Base-by-base conservation (phyloP, 2,329 filamentous ascomycete genomes). In the Stagonosporopsis cucurbitacearum region DNA sequence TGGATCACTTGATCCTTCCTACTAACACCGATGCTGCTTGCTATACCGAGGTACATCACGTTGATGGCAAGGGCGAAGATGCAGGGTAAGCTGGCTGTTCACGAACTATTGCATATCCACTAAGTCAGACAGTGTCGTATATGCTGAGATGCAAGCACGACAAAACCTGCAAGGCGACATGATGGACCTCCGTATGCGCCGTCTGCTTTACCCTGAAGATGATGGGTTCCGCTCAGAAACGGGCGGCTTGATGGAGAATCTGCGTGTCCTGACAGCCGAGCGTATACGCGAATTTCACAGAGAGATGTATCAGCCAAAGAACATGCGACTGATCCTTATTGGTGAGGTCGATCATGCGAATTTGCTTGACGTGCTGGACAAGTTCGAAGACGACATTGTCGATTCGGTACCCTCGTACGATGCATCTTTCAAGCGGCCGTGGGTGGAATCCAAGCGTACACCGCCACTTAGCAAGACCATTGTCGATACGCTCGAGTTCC, bases 221-320 rank as follows among this genome's bases (percentile, higher is more conserved):
- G 87, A 96, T 51, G 95, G 95, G 2, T 99, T 97, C 72, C 88
- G 94, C 55, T 98, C 97, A 66, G 95, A 99, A 77, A 99, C 95
- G n/a, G 95, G 95, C 12, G 95, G 95, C 13, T 92, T 97, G 88
- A 96, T 96, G 80, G 91, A 96, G 67, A 89, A 92, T 30, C 82
- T 99, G 45, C 88, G 95, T 37, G 87, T 92, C 3, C 80, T 99
- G 42, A 95, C 92, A 0, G 87, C 92, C 1, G 90, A 97, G 48
- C 88, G 92, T 35, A 99, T 99, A 63, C 88, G 95, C n/a, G 86
- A 88, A 55, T 99, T 98, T 69, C 95, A 99, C 75, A 88, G 88
- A 59, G 90, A 93, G 62, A 98, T 99, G 94, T 99, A 99, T 71
- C 94, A 98, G 73, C 95, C 95, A 3, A 94, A 93, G 73, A 99